Conservation (phyloP, 352 stramenopile genomes). For the Halophytophthora polymorphica region DNA sequence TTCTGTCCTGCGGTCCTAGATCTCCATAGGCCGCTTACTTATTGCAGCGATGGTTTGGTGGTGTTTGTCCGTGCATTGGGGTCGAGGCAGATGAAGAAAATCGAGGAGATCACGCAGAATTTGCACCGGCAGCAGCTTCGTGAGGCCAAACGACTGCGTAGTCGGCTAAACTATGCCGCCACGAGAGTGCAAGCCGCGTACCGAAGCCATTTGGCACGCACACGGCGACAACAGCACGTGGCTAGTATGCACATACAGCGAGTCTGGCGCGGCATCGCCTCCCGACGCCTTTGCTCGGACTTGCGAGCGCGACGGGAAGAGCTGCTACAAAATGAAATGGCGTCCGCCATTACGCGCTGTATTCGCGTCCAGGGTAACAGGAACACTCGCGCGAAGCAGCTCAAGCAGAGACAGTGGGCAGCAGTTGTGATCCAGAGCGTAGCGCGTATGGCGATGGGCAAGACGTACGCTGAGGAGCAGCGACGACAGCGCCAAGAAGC, state of each 20-base stretch:
- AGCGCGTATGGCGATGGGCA: constrained; percentile 29
- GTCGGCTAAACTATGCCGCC: constrained; percentile 47
- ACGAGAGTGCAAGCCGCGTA: constrained; percentile 48
- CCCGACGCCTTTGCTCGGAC: constrained; percentile 15
- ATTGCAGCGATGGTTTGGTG: neutral
- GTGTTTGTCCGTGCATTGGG: neutral
- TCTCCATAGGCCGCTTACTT: neutral
- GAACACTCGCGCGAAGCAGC: constrained; percentile 21
- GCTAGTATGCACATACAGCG: constrained; percentile 45
- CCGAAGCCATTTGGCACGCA: constrained; percentile 18
- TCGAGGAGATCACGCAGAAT: constrained; percentile 62
- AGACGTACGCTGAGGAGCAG: constrained; percentile 7
- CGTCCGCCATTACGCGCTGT: constrained; percentile 36
- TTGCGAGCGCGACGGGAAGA: constrained; percentile 18
- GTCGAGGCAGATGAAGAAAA: constrained; percentile 63
- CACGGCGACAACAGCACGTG: constrained; percentile 12
- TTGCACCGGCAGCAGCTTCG: constrained; percentile 65
- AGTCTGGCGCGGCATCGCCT: constrained; percentile 32
- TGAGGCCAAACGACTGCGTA: constrained; percentile 60
- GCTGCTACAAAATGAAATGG: constrained; percentile 19
- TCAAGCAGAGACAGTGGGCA: constrained; percentile 27
- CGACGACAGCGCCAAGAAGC: constrained; percentile 10
- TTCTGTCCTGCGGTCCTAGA: neutral
- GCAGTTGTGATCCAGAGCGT: constrained; percentile 46
- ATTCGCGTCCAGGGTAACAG: constrained; percentile 33